phyloP scores from a whole-genome alignment of 371 early-diverging fungal genomes.

The Circinella minor region DNA sequence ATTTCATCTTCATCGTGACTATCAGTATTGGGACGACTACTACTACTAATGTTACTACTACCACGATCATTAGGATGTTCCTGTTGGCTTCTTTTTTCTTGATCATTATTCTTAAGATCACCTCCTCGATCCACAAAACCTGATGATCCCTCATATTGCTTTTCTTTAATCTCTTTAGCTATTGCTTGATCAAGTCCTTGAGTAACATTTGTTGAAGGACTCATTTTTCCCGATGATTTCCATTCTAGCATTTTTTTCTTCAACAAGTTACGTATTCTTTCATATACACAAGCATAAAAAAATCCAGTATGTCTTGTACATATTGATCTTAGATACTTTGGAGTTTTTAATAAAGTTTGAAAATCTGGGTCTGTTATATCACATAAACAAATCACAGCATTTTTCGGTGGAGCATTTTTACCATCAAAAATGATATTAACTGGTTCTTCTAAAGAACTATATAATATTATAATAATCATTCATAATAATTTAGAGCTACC shows the following conservation, averaged over 20 bases:
- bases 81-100: background rate
- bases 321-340: conserved; percentile 16
- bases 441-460: background rate
- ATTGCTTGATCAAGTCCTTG: background rate
- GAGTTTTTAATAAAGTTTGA: conserved; percentile 17
- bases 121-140: background rate
- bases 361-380: conserved; percentile 35
- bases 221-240: background rate
- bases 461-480: background rate
- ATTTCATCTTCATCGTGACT: no score
- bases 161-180: conserved; percentile 1
- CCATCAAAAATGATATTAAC: conserved; percentile 29
- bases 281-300: background rate
- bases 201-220: background rate
- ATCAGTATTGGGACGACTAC: no score
- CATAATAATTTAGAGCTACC: background rate
- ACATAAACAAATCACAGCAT: conserved; percentile 19
- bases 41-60: no score
- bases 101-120: conserved; percentile 2
- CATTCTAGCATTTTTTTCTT: background rate
- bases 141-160: background rate
- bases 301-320: conserved; percentile 6
- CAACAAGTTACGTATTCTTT: background rate
- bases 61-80: no score
- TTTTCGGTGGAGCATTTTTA: background rate